A percentile compares a stretch with the other conserved stretches of the same genome.
These are phyloP conservation scores for Suhomyces sp. DNA, from an alignment of 805 yeast genomes.

Conservation along the genomic window DNA sequence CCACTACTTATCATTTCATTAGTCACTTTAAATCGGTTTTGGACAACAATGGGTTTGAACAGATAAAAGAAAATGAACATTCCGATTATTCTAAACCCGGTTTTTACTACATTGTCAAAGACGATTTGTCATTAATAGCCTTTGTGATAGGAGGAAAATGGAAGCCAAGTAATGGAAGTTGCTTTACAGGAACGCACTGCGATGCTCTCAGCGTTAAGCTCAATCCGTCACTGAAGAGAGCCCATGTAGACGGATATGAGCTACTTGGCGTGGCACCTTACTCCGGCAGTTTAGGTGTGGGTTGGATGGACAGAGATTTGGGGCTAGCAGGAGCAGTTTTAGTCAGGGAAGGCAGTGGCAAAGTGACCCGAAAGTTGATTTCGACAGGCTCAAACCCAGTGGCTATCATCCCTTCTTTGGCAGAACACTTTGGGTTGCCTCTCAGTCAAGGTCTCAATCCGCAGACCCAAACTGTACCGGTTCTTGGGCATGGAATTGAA, in stretches of 20 bases:
- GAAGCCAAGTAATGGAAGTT: conserved; percentile 28
- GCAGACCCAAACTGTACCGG: conserved; percentile 41
- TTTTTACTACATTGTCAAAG: conserved; percentile 27
- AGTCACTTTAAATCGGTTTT: conserved; percentile 21
- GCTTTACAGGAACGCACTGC: conserved; percentile 31
- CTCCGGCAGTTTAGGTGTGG: conserved; percentile 31
- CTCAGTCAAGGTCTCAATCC: conserved; percentile 24
- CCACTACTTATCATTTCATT: conserved; percentile 41
- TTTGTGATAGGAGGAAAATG: conserved; percentile 38
- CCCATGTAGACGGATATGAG: conserved; percentile 30
- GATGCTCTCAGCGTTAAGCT: conserved; percentile 38
- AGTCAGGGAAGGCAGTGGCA: conserved; percentile 15
- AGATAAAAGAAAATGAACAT: conserved; percentile 21
- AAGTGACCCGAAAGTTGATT: conserved; percentile 23
- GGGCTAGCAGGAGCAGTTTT: conserved; percentile 40
- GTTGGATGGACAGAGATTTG: conserved; percentile 43
- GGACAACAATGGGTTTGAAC: conserved; percentile 25
- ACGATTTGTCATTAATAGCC: conserved; percentile 34
- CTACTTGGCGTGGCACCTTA: conserved; percentile 41
- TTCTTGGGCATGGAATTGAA: conserved; percentile 24
- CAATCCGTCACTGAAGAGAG: conserved; percentile 21
- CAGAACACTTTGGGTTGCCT: conserved; percentile 34
- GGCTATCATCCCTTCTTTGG: conserved; percentile 39
- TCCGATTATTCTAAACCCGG: conserved; percentile 13
- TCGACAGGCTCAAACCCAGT: conserved; percentile 36